Evolutionary conservation across 2,329 filamentous ascomycete species (phyloP).

Genomic region (Lasiodiplodia gonubiensis): DNA sequence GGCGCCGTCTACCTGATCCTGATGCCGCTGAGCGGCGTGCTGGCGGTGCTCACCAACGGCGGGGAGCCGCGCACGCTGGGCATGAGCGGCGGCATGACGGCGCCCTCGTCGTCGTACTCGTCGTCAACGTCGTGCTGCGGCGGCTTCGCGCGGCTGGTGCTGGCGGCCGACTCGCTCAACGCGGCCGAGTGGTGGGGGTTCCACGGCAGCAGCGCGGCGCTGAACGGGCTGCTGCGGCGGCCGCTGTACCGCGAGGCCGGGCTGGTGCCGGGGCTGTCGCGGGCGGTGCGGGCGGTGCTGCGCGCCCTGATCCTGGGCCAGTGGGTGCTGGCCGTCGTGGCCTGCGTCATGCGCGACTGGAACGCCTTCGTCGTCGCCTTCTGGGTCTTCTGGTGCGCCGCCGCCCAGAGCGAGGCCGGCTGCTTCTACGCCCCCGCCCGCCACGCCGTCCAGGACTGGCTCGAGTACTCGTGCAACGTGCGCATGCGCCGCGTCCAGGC

Average conservation of each 20-base stretch:
- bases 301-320: slow-evolving; percentile 1
- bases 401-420: background rate
- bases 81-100: too few relatives aligned
- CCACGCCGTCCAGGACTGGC: slow-evolving; percentile 14
- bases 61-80: background rate
- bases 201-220: slow-evolving; percentile 1
- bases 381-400: slow-evolving; percentile 16
- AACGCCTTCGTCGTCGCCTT: slow-evolving; percentile 16
- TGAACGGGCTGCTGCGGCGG: background rate
- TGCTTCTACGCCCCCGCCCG: background rate
- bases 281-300: background rate
- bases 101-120: background rate
- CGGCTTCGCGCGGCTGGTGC: background rate
- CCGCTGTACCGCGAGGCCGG: slow-evolving; percentile 12
- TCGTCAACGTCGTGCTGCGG: background rate
- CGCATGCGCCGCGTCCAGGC: slow-evolving; percentile 4
- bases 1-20: slow-evolving; percentile 3
- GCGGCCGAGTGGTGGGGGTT: slow-evolving; percentile 18
- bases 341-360: slow-evolving; percentile 15
- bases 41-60: slow-evolving; percentile 13
- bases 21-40: slow-evolving; percentile 11
- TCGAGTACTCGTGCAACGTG: slow-evolving; percentile 16
- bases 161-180: slow-evolving; percentile 7
- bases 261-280: background rate
- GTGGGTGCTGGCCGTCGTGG: slow-evolving; percentile 7